Conservation (phyloP, 78 protist species). For the Polysphondylium violaceum region DNA sequence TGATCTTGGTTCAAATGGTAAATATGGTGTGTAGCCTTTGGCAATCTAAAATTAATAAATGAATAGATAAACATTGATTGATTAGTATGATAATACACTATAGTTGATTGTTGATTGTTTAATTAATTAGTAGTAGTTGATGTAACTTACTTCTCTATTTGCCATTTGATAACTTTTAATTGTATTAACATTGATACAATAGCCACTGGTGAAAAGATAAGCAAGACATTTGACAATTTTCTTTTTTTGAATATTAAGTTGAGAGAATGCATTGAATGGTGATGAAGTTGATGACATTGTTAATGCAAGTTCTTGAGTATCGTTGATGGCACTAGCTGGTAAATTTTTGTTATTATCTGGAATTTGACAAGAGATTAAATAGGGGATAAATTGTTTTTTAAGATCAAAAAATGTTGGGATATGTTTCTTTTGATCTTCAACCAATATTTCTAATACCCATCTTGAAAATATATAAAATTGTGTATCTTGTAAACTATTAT, state of each 20-base stretch:
- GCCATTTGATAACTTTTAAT: slow-evolving; percentile 41
- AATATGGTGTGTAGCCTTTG: slow-evolving; percentile 4
- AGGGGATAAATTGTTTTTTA: slow-evolving; percentile 71
- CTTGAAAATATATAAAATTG: slow-evolving; percentile 88
- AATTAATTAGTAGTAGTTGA: background rate
- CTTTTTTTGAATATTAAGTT: background rate
- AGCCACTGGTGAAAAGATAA: slow-evolving; percentile 15
- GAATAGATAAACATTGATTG: background rate
- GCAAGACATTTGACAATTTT: slow-evolving; percentile 28
- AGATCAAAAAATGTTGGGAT: slow-evolving; percentile 17
- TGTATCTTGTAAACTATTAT: slow-evolving; percentile 79
- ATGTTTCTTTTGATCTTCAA: slow-evolving; percentile 60
- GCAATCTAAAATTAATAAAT: slow-evolving; percentile 25
- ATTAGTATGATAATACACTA: no score
- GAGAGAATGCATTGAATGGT: slow-evolving; percentile 58
- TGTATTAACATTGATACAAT: slow-evolving; percentile 64
- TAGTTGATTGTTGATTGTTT: background rate
- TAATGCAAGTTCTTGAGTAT: slow-evolving; percentile 11
- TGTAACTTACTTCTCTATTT: slow-evolving; percentile 39
- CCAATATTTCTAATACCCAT: slow-evolving; percentile 87
- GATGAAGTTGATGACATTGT: slow-evolving; percentile 50
- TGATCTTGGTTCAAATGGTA: slow-evolving; percentile 54
- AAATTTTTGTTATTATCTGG: slow-evolving; percentile 5
- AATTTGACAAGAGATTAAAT: slow-evolving; percentile 54
- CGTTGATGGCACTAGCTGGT: slow-evolving; percentile 52